These are phyloP conservation scores for Paecilomyces formosus DNA, from an alignment of 2,329 filamentous ascomycete species.

Conservation along the genomic window DNA sequence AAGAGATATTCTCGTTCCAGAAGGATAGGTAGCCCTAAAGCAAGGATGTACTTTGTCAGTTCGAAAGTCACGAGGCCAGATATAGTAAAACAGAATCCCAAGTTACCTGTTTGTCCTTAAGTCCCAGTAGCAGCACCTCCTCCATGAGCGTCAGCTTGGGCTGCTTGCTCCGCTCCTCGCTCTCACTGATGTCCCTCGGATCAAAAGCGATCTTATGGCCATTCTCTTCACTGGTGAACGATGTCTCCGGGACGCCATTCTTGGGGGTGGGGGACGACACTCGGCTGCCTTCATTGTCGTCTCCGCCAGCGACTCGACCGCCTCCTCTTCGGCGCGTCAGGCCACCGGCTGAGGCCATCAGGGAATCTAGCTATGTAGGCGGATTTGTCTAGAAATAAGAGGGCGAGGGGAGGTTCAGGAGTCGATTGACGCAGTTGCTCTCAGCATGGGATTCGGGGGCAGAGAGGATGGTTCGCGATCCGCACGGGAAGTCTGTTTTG, in stretches of 20 bases:
- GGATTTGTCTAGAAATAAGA: constrained; percentile 6
- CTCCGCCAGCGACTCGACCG: constrained; percentile 49
- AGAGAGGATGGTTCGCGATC: neutral
- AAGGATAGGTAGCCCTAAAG: constrained; percentile 90
- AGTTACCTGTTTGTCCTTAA: constrained; percentile 95
- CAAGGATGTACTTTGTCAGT: neutral
- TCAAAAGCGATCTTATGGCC: constrained; percentile 99
- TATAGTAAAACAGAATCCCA: constrained; percentile 10
- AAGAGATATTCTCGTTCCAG: constrained; percentile 99
- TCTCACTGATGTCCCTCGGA: constrained; percentile 94
- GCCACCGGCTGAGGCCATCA: constrained; percentile 62
- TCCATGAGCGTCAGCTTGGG: constrained; percentile 99
- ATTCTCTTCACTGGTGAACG: constrained; percentile 79
- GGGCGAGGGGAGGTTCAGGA: constrained; percentile 8
- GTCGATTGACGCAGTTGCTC: neutral
- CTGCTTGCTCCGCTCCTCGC: constrained; percentile 90
- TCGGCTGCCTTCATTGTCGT: constrained; percentile 57
- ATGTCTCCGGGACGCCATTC: constrained; percentile 63
- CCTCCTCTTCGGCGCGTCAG: constrained; percentile 63
- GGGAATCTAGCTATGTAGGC: constrained; percentile 14
- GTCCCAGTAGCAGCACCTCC: constrained; percentile 85
- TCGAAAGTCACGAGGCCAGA: neutral
- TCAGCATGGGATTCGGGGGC: neutral
- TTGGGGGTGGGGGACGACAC: constrained; percentile 57
- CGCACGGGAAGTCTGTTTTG: neutral